Conservation (phyloP, 768 basidiomycete genomes). For the Phaeotremella skinneri region DNA sequence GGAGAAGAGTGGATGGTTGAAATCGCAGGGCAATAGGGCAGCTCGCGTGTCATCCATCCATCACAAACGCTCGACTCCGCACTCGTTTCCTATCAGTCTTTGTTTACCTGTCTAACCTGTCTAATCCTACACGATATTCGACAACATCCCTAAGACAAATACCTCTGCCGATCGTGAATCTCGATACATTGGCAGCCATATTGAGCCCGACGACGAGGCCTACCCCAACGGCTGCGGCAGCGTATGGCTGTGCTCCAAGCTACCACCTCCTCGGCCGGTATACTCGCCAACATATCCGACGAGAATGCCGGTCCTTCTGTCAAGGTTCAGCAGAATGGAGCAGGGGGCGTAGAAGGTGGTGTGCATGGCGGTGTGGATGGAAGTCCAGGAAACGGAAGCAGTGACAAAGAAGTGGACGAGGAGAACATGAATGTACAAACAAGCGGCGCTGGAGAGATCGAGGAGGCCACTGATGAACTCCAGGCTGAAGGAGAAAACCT, state of each 20-base stretch:
- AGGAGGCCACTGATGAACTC: conserved; percentile 1
- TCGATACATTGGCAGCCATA: too few relatives aligned
- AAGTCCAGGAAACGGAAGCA: conserved; percentile 11
- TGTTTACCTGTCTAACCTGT: too few relatives aligned
- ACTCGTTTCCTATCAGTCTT: too few relatives aligned
- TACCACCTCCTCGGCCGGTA: conserved; percentile 21
- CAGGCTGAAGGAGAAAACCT: conserved; percentile 1
- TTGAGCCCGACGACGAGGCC: not conserved
- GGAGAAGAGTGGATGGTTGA: too few relatives aligned
- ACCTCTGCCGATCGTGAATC: too few relatives aligned
- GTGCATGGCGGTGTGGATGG: conserved; percentile 19
- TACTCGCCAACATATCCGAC: conserved; percentile 9
- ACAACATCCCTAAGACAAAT: too few relatives aligned
- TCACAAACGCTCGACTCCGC: too few relatives aligned
- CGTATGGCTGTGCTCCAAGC: conserved; percentile 24
- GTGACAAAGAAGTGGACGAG: conserved; percentile 11
- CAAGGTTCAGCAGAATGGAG: not conserved
- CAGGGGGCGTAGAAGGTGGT: conserved; percentile 6
- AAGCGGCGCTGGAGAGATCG: conserved; percentile 11
- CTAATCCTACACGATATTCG: too few relatives aligned
- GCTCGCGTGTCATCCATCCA: too few relatives aligned
- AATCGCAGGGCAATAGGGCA: too few relatives aligned
- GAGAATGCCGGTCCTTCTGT: not conserved
- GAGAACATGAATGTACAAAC: conserved; percentile 16
- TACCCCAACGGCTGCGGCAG: not conserved